These are phyloP conservation scores for Nakazawaea ernobii DNA, from an alignment of 805 yeast genomes.

Conservation along the genomic window DNA sequence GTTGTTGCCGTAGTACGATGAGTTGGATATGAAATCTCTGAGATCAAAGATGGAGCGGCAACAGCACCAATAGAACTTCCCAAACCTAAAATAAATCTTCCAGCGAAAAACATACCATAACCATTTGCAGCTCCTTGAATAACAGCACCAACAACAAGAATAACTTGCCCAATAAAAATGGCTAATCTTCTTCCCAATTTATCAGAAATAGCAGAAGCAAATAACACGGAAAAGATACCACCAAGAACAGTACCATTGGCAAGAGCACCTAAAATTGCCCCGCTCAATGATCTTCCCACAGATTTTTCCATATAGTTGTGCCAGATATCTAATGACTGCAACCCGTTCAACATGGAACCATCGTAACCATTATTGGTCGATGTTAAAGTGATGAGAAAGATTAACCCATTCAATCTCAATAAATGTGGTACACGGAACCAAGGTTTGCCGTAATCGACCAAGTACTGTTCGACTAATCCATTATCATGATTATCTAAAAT, in stretches of 20 bases:
- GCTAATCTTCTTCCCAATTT: constrained; percentile 32
- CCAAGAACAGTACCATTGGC: constrained; percentile 38
- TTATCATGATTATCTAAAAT: neutral
- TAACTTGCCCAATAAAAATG: constrained; percentile 3
- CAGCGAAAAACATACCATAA: constrained; percentile 26
- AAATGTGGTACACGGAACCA: constrained; percentile 34
- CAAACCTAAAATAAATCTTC: constrained; percentile 38
- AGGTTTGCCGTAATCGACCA: constrained; percentile 20
- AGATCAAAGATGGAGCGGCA: constrained; percentile 37
- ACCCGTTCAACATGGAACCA: constrained; percentile 44
- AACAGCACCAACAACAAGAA: constrained; percentile 6
- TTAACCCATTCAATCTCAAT: constrained; percentile 25
- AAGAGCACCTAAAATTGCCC: constrained; percentile 34
- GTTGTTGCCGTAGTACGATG: constrained; percentile 33
- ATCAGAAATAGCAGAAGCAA: constrained; percentile 28
- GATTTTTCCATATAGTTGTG: constrained; percentile 31
- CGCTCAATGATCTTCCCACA: constrained; percentile 31
- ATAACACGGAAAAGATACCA: constrained; percentile 22
- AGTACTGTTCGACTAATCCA: constrained; percentile 4
- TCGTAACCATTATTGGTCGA: constrained; percentile 45
- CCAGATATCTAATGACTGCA: constrained; percentile 40
- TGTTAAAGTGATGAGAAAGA: constrained; percentile 35
- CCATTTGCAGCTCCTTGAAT: constrained; percentile 17
- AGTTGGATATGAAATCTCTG: constrained; percentile 39
- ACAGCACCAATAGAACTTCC: constrained; percentile 33